Evolutionary conservation across 2,329 filamentous ascomycete genomes (phyloP).

Genomic region (Parastagonospora avenae): DNA sequence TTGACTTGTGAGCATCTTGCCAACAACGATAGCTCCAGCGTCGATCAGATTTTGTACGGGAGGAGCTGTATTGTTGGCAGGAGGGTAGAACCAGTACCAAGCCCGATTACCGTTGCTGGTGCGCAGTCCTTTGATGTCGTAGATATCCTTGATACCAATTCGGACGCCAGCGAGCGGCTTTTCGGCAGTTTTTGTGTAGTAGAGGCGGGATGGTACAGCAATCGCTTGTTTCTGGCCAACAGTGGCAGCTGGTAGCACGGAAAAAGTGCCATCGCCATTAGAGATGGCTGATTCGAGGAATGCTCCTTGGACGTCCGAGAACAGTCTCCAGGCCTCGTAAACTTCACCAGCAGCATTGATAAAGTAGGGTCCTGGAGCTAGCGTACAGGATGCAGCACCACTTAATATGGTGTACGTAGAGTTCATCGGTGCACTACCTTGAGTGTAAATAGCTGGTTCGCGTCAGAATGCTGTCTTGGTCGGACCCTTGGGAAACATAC

Average conservation of each 20-base stretch:
- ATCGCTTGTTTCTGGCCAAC: conserved; percentile 47
- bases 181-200: conserved; percentile 58
- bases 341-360: conserved; percentile 53
- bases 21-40: conserved; percentile 60
- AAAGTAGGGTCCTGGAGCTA: conserved; percentile 59
- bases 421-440: conserved; percentile 31
- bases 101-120: conserved; percentile 64
- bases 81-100: conserved; percentile 60
- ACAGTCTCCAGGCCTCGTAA: conserved; percentile 57
- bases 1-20: conserved; percentile 54
- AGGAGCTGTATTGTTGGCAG: conserved; percentile 53
- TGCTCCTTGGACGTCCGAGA: conserved; percentile 56
- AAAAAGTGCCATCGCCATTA: conserved; percentile 48
- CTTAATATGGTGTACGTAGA: conserved; percentile 20
- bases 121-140: conserved; percentile 61
- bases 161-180: conserved; percentile 66
- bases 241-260: conserved; percentile 47
- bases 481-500: conserved; percentile 13
- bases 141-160: conserved; percentile 68
- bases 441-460: conserved; percentile 27
- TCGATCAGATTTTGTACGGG: conserved; percentile 63
- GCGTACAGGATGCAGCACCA: conserved; percentile 13
- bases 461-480: conserved; percentile 30
- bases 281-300: conserved; percentile 55
- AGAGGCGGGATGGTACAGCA: conserved; percentile 64